Conservation (phyloP, 805 yeast species). For the Candida vaughaniae region DNA sequence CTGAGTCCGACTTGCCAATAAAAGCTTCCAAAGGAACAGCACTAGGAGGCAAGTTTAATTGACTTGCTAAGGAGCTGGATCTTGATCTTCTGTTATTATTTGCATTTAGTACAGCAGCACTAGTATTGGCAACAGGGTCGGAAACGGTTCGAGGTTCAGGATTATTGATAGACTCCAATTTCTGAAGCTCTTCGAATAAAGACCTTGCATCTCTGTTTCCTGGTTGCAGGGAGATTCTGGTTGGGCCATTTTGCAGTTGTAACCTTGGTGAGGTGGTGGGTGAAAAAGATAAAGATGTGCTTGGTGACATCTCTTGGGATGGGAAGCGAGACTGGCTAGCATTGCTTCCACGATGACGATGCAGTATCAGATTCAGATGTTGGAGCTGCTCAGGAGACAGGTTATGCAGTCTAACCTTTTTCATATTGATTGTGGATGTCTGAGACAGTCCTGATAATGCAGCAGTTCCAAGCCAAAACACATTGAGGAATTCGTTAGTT, state of each 20-base stretch:
- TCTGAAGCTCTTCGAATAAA: not conserved
- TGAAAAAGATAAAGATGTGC: not conserved
- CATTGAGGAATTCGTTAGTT: conserved; percentile 7
- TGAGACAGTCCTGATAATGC: not conserved
- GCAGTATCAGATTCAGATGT: not conserved
- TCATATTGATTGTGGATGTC: not conserved
- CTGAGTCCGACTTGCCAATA: not conserved
- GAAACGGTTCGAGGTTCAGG: not conserved
- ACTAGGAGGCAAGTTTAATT: conserved; percentile 6
- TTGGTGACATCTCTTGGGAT: not conserved
- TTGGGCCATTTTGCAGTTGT: no score
- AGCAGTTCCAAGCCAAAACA: conserved; percentile 1
- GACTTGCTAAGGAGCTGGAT: conserved; percentile 10
- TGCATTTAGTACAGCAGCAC: not conserved
- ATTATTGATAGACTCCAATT: not conserved
- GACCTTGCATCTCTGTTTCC: not conserved
- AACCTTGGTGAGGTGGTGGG: no score
- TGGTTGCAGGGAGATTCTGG: not conserved
- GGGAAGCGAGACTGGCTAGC: not conserved
- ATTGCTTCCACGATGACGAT: not conserved
- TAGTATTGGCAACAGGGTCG: not conserved
- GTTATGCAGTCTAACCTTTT: conserved; percentile 3
- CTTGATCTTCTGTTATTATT: conserved; percentile 7
- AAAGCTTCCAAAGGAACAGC: conserved; percentile 11
- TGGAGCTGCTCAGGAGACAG: not conserved